Evolutionary conservation across 192 early-diverging fungal genomes (phyloP), one percentile per base, ranked within the genome.

Genomic region (Phycomyces blakesleeanus): DNA sequence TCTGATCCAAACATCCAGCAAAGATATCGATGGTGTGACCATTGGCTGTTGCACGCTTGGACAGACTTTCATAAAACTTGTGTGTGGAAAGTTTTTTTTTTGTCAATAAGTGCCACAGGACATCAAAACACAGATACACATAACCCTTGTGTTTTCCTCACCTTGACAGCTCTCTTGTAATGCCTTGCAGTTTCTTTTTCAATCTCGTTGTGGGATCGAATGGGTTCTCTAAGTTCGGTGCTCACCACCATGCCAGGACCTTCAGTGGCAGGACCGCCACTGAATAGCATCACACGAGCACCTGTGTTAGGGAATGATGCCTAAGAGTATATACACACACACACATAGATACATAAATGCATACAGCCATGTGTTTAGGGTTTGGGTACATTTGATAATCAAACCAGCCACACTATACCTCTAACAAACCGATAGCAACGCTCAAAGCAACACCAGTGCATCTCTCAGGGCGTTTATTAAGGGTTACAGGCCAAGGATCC

Each of bases 191-290:
- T 81, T 56, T 99, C 97, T 78, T 95, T 97, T 61, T 98, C 95
- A 57, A 99, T 89, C 61, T 99, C 97, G 67, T 96, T 91, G 75
- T 99, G 97, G n/a, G 94, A 93, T 59, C 97, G 89, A 56, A 99
- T 93, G 12, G 90, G 87, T 74, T 99, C 97, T 68, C 88, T 83
- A 38, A 99, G 82, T 72, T 97, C 95, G 25, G 82, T 81, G 16
- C 93, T 90, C 0, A 99, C 95, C 15, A 99, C 93, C 81, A 91
- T 83, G 41, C 97, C 97, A n/a, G 97, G 97, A 3, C 97, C 97
- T 69, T 95, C 91, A 5, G 97, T 95, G 21, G 87, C 86, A 11
- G 97, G 86, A 15, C 97, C 97, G 50, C 97, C 95, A 50, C 82
- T 77, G 72, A 99, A 99, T 34, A 97, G 67, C 87, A 98, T 93